Base-by-base conservation (phyloP, 2,329 filamentous ascomycete genomes). In the Phialocephala sp. region DNA sequence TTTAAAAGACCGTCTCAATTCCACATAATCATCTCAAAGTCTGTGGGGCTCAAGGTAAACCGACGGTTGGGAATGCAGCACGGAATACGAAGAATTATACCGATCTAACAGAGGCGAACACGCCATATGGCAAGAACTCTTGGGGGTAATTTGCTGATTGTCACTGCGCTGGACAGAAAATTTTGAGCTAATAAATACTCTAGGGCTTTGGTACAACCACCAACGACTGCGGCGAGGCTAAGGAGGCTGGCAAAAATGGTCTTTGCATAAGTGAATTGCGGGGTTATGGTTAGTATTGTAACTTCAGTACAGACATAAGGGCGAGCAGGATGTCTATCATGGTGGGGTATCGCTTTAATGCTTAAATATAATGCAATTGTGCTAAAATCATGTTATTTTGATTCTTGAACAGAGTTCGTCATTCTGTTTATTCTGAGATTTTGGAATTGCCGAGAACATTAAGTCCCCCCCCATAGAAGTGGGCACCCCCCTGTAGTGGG, bases 391-490 rank as follows among this genome's bases (percentile, higher is more conserved):
- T n/a, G n/a, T 43, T 18, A 15, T 18, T 43, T 43, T 14, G 9
- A 43, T 6, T 43, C 1, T 43, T 43, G 41, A 15, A 43, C 1
- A 43, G 41, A 14, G 41, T 6, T 43, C n/a, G n/a, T 43, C 41
- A 43, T 43, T 43, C n/a, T 43, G 12, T 6, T 2, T 43, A 14
- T 43, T n/a, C 6, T 15, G n/a, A 15, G 15, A 43, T 4, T 18
- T n/a, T n/a, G 15, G 6, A 18, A 3, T 59, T 65, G 63, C 63
- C 54, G 37, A 62, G 47, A 43, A 52, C 62, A 18, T 41, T 62
- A 45, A 62, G 59, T 62, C 59, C 4, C 8, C 43, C 8, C 24
- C 59, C 59, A 45, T 45, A 5, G 4, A 2, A 11, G 8, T 54
- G 18, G 61, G 52, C 60, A 22, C 22, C 57, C 62, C 62, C 62